These are phyloP conservation scores for Malus sylvestris DNA, from an alignment of 306 rosid genomes.

Conservation along the genomic window DNA sequence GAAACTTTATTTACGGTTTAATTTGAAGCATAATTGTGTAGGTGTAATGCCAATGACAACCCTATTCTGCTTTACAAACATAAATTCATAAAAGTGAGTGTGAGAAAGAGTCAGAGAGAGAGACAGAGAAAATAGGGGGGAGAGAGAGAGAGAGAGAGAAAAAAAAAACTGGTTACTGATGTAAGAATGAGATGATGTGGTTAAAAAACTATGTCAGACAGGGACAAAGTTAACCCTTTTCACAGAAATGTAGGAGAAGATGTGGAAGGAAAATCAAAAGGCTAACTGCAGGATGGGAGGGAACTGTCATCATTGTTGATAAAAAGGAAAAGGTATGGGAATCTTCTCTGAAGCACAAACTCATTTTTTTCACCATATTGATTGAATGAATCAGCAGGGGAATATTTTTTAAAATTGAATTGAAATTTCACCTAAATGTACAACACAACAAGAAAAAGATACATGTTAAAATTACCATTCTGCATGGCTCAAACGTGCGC, in stretches of 20 bases:
- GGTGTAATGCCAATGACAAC: background rate
- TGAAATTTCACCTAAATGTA: slow-evolving; percentile 36
- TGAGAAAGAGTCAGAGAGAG: slow-evolving; percentile 30
- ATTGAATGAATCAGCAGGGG: slow-evolving; percentile 29
- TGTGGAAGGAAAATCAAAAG: slow-evolving; percentile 53
- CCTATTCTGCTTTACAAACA: slow-evolving; percentile 1
- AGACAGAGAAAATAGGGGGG: background rate
- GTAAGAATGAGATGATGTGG: slow-evolving; percentile 35
- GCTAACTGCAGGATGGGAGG: slow-evolving; percentile 39
- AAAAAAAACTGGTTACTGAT: slow-evolving; percentile 25
- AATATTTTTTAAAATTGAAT: background rate
- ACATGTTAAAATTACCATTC: slow-evolving; percentile 7
- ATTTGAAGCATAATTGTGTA: slow-evolving; percentile 6
- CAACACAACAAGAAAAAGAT: slow-evolving; percentile 31
- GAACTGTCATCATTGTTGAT: slow-evolving; percentile 75
- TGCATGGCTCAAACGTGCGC: slow-evolving; percentile 45
- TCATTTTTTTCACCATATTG: slow-evolving; percentile 23
- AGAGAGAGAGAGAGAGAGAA: slow-evolving; percentile 35
- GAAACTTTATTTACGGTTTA: background rate
- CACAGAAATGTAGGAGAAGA: slow-evolving; percentile 97
- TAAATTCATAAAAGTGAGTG: background rate
- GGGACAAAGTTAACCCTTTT: slow-evolving; percentile 84
- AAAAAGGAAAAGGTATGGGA: slow-evolving; percentile 69
- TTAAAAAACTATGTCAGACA: slow-evolving; percentile 57
- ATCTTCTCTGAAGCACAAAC: slow-evolving; percentile 62